Percentiles rank a stretch among this genome's conserved stretches.
phyloP scores from a whole-genome alignment of 1,139 yeast species.

The Candida glucosophila region DNA sequence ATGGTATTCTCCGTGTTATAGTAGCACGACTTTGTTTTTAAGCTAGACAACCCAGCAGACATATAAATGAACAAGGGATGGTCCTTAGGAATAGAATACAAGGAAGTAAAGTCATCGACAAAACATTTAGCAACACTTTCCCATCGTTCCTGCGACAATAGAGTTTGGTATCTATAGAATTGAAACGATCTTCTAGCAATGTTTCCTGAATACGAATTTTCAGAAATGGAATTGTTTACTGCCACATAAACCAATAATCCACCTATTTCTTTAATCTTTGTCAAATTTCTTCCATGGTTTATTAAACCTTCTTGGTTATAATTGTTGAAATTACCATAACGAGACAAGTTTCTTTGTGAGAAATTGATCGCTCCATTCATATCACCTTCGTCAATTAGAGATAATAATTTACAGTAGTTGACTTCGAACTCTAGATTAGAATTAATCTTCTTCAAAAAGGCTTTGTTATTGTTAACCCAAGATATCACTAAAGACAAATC shows the following conservation, averaged over 20 bases:
- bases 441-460: constrained; percentile 41
- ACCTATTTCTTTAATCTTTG: constrained; percentile 29
- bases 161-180: constrained; percentile 24
- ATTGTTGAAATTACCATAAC: constrained; percentile 25
- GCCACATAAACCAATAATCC: constrained; percentile 30
- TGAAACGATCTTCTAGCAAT: constrained; percentile 21
- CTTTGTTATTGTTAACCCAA: constrained; percentile 74
- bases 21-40: constrained; percentile 69
- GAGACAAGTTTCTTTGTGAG: constrained; percentile 42
- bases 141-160: constrained; percentile 61
- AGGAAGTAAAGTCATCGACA: constrained; percentile 51
- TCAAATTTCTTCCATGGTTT: constrained; percentile 23
- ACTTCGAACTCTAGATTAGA: constrained; percentile 68
- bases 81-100: constrained; percentile 63
- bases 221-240: constrained; percentile 8
- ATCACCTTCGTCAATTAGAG: constrained; percentile 45
- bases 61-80: constrained; percentile 61
- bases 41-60: constrained; percentile 69
- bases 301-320: constrained; percentile 18
- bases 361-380: constrained; percentile 52
- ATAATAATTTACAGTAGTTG: constrained; percentile 66
- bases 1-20: constrained; percentile 34
- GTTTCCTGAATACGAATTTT: constrained; percentile 14
- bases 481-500: constrained; percentile 47
- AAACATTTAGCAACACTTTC: constrained; percentile 52